Conservation (phyloP, 1,139 yeast genomes). For the Suhomyces coccinellae region DNA sequence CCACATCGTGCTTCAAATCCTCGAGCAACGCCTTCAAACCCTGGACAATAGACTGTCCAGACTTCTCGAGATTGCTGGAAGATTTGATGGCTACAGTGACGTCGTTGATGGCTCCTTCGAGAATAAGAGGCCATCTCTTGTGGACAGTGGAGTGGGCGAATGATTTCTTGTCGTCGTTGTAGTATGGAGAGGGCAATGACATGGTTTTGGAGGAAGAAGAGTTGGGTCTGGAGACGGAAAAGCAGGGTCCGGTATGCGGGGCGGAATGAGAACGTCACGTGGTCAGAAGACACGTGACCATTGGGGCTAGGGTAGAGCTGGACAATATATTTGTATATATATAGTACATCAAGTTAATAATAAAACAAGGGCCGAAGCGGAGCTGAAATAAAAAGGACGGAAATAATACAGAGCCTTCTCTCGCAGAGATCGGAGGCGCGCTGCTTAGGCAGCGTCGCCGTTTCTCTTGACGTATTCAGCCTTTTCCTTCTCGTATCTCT, state of each 20-base stretch:
- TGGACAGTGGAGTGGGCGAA: conserved; percentile 82
- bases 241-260: not conserved
- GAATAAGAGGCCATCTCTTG: conserved; percentile 84
- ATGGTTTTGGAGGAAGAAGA: conserved; percentile 5
- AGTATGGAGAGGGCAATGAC: conserved; percentile 38
- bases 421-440: conserved; percentile 4
- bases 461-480: conserved; percentile 74
- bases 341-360: conserved; percentile 13
- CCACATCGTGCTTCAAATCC: conserved; percentile 40
- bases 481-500: conserved; percentile 95
- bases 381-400: conserved; percentile 11
- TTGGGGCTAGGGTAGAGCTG: not conserved
- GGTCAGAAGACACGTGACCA: not conserved
- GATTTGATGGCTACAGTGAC: conserved; percentile 27
- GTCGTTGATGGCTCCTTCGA: conserved; percentile 68
- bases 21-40: conserved; percentile 42
- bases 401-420: conserved; percentile 12
- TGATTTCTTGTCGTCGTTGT: conserved; percentile 68
- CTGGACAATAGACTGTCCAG: conserved; percentile 34
- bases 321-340: conserved; percentile 11
- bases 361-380: conserved; percentile 12
- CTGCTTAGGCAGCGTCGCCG: conserved; percentile 14
- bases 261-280: too few species aligned
- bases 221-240: not conserved
- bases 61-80: conserved; percentile 20